These are phyloP conservation scores for Pythium apleroticum DNA, from an alignment of 352 stramenopile genomes.

Conservation along the genomic window DNA sequence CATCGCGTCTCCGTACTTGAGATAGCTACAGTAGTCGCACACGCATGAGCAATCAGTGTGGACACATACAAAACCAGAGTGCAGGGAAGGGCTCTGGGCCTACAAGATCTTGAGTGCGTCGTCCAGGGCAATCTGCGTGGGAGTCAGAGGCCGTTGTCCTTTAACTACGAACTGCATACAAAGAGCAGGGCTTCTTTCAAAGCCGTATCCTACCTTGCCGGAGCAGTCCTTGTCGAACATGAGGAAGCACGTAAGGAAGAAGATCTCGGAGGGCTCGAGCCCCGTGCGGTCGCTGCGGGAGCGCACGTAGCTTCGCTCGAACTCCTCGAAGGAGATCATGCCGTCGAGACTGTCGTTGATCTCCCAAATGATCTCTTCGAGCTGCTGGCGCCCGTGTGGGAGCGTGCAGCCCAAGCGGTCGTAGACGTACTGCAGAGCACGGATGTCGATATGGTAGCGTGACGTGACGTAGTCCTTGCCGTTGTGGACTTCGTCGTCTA, in stretches of 20 bases:
- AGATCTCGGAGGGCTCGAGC: slow-evolving; percentile 70
- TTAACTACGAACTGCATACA: too few relatives aligned
- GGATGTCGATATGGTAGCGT: slow-evolving; percentile 52
- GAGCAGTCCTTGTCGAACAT: slow-evolving; percentile 79
- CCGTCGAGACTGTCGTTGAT: slow-evolving; percentile 80
- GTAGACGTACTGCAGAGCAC: slow-evolving; percentile 50
- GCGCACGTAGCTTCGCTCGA: slow-evolving; percentile 70
- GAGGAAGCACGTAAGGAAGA: slow-evolving; percentile 84
- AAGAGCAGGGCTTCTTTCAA: too few relatives aligned
- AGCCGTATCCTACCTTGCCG: slow-evolving; percentile 40
- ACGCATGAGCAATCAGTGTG: slow-evolving; percentile 6
- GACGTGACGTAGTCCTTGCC: slow-evolving; percentile 52
- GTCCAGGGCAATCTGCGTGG: slow-evolving; percentile 65
- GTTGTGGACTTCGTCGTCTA: slow-evolving; percentile 60
- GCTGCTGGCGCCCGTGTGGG: slow-evolving; percentile 38
- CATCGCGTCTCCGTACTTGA: slow-evolving; percentile 81
- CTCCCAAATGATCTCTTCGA: slow-evolving; percentile 80
- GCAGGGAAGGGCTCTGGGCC: not conserved
- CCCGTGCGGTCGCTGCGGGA: slow-evolving; percentile 60
- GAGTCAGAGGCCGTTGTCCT: too few relatives aligned
- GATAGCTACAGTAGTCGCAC: slow-evolving; percentile 33
- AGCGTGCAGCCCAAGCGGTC: slow-evolving; percentile 52
- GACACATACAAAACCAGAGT: not conserved
- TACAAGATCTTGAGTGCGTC: slow-evolving; percentile 81
- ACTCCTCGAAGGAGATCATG: slow-evolving; percentile 71